These are phyloP conservation scores for Teratosphaeriaceae sp. DNA, from an alignment of 2,329 filamentous ascomycete genomes.

Conservation along the genomic window DNA sequence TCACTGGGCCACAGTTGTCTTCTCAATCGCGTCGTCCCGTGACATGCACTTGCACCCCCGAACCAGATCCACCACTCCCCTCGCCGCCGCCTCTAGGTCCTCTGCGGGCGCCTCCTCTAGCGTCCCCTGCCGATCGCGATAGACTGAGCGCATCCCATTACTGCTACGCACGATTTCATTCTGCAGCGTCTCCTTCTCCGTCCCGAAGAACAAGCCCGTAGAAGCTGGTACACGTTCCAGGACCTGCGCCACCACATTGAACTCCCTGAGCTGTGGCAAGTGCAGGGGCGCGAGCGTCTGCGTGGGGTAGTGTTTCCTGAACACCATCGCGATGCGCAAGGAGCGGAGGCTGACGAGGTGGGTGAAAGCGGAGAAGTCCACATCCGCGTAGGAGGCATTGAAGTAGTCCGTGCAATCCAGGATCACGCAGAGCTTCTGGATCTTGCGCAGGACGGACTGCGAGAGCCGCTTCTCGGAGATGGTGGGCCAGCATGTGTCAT, in stretches of 20 bases:
- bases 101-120: constrained; percentile 6
- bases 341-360: constrained; percentile 9
- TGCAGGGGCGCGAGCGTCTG: constrained; percentile 7
- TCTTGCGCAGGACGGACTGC: constrained; percentile 13
- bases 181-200: constrained; percentile 10
- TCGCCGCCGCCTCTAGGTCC: constrained; percentile 8
- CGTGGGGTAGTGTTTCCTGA: constrained; percentile 3
- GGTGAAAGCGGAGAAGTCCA: constrained; percentile 16
- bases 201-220: constrained; percentile 12
- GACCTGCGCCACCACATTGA: constrained; percentile 13
- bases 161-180: constrained; percentile 6
- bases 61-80: constrained; percentile 7
- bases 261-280: constrained; percentile 2
- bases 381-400: constrained; percentile 15
- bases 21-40: too few species aligned
- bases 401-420: constrained; percentile 20
- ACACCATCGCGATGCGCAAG: constrained; percentile 8
- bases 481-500: constrained; percentile 20
- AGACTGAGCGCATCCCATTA: constrained; percentile 5
- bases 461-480: constrained; percentile 19
- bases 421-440: constrained; percentile 19
- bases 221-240: constrained; percentile 13
- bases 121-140: constrained; percentile 2
- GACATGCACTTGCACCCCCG: constrained; percentile 8
- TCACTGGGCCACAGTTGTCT: too few species aligned